phyloP scores from a whole-genome alignment of 352 stramenopile genomes.

The Pythium brachiatum region DNA sequence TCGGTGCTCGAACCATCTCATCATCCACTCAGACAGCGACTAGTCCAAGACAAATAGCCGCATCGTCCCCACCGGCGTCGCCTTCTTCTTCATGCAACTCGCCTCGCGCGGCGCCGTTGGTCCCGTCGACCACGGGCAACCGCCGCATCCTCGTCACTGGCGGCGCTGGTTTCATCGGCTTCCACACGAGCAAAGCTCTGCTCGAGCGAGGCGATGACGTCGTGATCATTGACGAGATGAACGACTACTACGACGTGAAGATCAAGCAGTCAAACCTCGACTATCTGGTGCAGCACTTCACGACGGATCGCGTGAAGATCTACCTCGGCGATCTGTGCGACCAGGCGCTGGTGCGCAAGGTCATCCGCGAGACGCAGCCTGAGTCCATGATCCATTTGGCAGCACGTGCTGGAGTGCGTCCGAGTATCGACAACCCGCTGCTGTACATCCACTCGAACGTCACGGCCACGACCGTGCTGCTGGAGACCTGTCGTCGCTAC shows the following conservation, averaged over 20 bases:
- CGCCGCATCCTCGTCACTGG: conserved; percentile 84
- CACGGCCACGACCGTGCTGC: conserved; percentile 90
- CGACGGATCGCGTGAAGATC: conserved; percentile 57
- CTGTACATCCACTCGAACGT: conserved; percentile 99
- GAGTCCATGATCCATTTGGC: conserved; percentile 94
- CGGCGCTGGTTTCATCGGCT: conserved; percentile 96
- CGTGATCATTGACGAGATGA: conserved; percentile 97
- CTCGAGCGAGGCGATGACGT: conserved; percentile 89
- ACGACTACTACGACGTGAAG: conserved; percentile 98
- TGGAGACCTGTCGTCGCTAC: conserved; percentile 91
- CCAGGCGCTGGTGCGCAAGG: conserved; percentile 80
- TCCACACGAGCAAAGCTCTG: conserved; percentile 90
- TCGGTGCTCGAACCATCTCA: neutral
- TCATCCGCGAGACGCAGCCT: conserved; percentile 87
- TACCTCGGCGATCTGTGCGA: conserved; percentile 95
- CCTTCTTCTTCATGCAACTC: neutral
- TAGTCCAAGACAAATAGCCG: neutral
- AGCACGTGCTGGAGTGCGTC: conserved; percentile 94
- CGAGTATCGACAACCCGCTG: conserved; percentile 97
- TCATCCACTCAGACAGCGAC: conserved; percentile 2
- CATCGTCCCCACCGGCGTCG: neutral
- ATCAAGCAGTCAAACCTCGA: conserved; percentile 96
- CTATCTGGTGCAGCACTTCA: conserved; percentile 61
- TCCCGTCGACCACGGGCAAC: conserved; percentile 28
- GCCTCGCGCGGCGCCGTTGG: conserved; percentile 15